A percentile compares a stretch with the other conserved stretches of the same genome.
phyloP scores from a whole-genome alignment of 225 moss, liverwort and hornwort species.

The Sphagnum contortum region DNA sequence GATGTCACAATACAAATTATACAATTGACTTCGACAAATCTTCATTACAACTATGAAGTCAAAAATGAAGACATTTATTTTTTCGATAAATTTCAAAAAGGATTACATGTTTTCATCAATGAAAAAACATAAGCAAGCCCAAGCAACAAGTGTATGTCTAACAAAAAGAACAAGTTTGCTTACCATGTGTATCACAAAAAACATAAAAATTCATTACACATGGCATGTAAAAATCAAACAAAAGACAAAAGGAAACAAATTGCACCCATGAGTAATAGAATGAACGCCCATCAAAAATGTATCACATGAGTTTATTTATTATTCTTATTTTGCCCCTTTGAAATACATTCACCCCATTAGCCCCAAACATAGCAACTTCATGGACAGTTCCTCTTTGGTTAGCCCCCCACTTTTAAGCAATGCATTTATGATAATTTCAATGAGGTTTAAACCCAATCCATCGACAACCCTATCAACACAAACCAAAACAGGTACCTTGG shows the following conservation, averaged over 20 bases:
- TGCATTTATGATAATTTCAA: not conserved
- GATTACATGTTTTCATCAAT: not conserved
- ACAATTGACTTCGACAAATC: not conserved
- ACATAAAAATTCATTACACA: not conserved
- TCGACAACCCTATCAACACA: not conserved
- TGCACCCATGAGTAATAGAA: not conserved
- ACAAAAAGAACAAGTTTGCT: too few species aligned
- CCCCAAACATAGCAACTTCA: not conserved
- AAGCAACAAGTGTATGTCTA: not conserved
- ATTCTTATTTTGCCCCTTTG: not conserved
- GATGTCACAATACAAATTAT: not conserved
- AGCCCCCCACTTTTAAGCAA: not conserved
- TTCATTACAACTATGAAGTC: not conserved
- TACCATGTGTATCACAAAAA: too few species aligned
- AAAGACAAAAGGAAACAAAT: not conserved
- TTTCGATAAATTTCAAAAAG: not conserved
- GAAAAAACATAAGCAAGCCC: not conserved
- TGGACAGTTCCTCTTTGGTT: not conserved
- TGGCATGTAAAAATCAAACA: not conserved
- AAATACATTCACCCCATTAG: not conserved
- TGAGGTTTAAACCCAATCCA: not conserved
- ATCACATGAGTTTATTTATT: not conserved
- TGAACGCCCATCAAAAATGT: not conserved
- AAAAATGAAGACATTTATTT: not conserved
- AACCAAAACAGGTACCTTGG: not conserved